phyloP scores from a whole-genome alignment of 108 stramenopile genomes.

The Cafeteria roenbergensis region DNA sequence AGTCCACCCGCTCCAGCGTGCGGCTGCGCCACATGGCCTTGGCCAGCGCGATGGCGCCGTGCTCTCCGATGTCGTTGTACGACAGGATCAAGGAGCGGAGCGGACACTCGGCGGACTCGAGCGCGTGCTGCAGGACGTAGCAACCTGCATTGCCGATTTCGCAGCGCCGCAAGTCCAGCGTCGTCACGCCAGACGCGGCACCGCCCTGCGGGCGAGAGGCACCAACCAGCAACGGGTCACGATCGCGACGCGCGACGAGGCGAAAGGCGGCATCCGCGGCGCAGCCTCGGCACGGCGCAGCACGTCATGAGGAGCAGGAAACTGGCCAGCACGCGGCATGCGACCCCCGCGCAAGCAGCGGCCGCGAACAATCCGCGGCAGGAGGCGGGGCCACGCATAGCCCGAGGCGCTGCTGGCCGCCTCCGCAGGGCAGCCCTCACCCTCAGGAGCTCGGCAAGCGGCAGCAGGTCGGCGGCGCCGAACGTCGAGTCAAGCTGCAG shows the following conservation, averaged over 20 bases:
- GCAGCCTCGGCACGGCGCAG: too few relatives aligned
- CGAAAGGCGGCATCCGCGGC: too few relatives aligned
- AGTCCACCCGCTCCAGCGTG: background rate
- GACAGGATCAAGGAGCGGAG: background rate
- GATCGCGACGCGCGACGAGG: too few relatives aligned
- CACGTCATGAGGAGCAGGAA: too few relatives aligned
- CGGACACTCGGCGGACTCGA: background rate
- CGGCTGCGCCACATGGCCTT: background rate
- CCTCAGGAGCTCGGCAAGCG: background rate
- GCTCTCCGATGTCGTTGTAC: constrained; percentile 4
- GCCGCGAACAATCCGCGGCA: too few relatives aligned
- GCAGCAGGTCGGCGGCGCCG: background rate
- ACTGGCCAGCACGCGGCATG: too few relatives aligned
- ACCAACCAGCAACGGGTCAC: too few relatives aligned
- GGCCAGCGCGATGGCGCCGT: constrained; percentile 4
- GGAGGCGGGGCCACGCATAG: too few relatives aligned
- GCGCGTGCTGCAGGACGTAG: background rate
- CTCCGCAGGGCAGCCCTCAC: background rate
- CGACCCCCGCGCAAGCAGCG: too few relatives aligned
- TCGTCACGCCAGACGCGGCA: too few relatives aligned
- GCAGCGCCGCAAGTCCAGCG: background rate
- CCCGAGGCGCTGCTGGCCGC: too few relatives aligned
- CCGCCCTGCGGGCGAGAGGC: too few relatives aligned
- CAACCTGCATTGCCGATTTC: background rate
- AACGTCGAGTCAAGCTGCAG: background rate